Percentiles rank a stretch among this genome's conserved stretches.
Conservation (phyloP, 148 eudicot species). For the Chenopodium quinoa region DNA sequence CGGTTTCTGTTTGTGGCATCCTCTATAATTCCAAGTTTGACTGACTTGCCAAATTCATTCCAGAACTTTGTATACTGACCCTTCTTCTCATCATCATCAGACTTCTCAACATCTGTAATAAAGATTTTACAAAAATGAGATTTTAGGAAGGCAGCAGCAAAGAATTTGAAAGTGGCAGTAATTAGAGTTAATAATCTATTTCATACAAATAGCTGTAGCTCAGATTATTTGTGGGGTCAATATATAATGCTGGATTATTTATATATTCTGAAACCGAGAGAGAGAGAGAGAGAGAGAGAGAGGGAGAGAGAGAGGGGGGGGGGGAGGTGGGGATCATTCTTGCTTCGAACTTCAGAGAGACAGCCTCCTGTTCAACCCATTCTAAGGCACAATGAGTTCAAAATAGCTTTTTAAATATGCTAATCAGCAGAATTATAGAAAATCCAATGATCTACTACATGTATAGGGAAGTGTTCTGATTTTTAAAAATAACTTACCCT, state of each 20-base stretch:
- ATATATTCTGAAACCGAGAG: no score
- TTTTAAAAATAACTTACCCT: constrained; percentile 42
- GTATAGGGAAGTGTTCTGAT: neutral
- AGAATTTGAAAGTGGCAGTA: neutral
- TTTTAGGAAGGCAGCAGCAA: neutral
- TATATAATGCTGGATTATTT: neutral
- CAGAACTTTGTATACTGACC: constrained; percentile 92
- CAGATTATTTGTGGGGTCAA: neutral
- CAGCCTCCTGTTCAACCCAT: neutral
- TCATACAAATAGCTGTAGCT: neutral
- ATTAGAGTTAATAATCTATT: no score
- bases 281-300: no score
- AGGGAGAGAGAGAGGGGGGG: no score
- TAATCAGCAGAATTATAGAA: neutral
- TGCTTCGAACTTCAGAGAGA: neutral
- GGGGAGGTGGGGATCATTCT: neutral
- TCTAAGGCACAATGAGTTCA: neutral
- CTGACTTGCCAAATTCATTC: constrained; percentile 99
- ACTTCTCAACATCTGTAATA: constrained; percentile 71
- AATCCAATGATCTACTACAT: neutral
- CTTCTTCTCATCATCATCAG: constrained; percentile 76
- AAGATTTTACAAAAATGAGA: neutral
- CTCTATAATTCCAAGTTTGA: constrained; percentile 95
- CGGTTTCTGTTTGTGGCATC: constrained; percentile 98
- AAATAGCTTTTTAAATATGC: neutral